These are phyloP conservation scores for Cryptococcus sp. DNA, from an alignment of 1,284 basidiomycete genomes.

Conservation along the genomic window DNA sequence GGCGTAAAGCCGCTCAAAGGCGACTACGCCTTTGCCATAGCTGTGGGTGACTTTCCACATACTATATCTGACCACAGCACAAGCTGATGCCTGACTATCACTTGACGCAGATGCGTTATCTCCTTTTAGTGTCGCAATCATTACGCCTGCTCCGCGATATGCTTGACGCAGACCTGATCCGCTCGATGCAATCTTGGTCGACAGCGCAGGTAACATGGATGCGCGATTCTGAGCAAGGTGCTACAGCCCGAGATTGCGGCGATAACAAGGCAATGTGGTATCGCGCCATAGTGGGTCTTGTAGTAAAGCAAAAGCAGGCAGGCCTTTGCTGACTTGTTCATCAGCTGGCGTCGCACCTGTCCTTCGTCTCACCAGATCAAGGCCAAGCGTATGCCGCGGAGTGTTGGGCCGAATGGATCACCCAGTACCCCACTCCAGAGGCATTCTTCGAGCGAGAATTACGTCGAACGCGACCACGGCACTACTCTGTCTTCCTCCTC, in stretches of 20 bases:
- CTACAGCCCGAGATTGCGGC: constrained; percentile 17
- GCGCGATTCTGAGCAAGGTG: constrained; percentile 29
- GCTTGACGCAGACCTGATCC: constrained; percentile 6
- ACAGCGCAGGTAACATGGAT: constrained; percentile 34
- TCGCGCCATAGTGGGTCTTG: constrained; percentile 34
- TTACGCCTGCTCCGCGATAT: constrained; percentile 12
- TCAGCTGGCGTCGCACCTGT: constrained; percentile 32
- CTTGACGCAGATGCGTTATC: constrained; percentile 29
- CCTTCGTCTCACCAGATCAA: constrained; percentile 15
- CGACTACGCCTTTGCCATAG: constrained; percentile 36
- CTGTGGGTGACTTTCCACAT: constrained; percentile 25
- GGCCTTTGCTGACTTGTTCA: background rate
- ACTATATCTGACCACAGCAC: too few relatives aligned
- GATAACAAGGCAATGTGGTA: constrained; percentile 43
- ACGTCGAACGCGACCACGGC: constrained; percentile 30
- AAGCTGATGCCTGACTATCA: constrained; percentile 1
- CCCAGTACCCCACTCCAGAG: constrained; percentile 14
- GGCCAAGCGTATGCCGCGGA: constrained; percentile 12
- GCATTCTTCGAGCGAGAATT: constrained; percentile 27
- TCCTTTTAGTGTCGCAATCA: constrained; percentile 36
- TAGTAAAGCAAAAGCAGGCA: background rate
- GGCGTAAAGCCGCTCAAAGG: constrained; percentile 26
- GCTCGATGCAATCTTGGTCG: constrained; percentile 28
- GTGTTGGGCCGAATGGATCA: constrained; percentile 7
- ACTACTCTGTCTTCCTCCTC: constrained; percentile 38